phyloP scores from a whole-genome alignment of 2,329 filamentous ascomycete species.

The Sarocladium kiliense region DNA sequence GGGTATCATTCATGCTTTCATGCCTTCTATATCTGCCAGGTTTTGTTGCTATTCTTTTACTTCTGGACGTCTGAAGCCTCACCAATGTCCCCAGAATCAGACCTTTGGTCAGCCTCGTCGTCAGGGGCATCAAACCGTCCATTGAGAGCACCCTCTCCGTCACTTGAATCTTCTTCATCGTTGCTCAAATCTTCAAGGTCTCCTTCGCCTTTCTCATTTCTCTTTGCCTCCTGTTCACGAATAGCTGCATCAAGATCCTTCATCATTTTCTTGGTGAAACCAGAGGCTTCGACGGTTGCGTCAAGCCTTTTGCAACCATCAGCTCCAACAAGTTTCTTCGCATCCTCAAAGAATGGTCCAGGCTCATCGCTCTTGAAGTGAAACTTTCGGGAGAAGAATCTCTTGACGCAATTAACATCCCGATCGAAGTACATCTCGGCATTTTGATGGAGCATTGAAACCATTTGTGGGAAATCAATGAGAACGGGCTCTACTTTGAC shows the following conservation, averaged over 20 bases:
- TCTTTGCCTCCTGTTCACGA: conserved; percentile 27
- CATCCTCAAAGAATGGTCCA: conserved; percentile 82
- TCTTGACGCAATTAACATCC: conserved; percentile 91
- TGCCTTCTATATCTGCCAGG: neutral
- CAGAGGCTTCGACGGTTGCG: conserved; percentile 83
- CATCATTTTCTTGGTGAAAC: conserved; percentile 94
- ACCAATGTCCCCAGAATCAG: conserved; percentile 9
- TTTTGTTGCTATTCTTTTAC: conserved; percentile 9
- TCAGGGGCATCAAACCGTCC: conserved; percentile 2
- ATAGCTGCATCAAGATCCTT: conserved; percentile 92
- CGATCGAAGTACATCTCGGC: conserved; percentile 97
- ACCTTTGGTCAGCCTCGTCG: conserved; percentile 4
- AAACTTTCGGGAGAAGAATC: conserved; percentile 86
- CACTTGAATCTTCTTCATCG: conserved; percentile 14
- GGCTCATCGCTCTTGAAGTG: conserved; percentile 77
- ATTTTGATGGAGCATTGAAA: conserved; percentile 89
- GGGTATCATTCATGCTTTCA: conserved; percentile 6
- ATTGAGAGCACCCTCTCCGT: conserved; percentile 5
- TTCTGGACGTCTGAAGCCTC: conserved; percentile 17
- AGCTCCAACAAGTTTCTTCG: conserved; percentile 66
- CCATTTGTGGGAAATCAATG: conserved; percentile 98
- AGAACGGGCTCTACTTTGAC: conserved; percentile 68
- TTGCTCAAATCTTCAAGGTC: conserved; percentile 17
- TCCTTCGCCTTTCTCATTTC: conserved; percentile 21
- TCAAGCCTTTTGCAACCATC: conserved; percentile 69